Conservation (phyloP, 768 basidiomycete species). For the Rhodosporidiobolus odoratus region DNA sequence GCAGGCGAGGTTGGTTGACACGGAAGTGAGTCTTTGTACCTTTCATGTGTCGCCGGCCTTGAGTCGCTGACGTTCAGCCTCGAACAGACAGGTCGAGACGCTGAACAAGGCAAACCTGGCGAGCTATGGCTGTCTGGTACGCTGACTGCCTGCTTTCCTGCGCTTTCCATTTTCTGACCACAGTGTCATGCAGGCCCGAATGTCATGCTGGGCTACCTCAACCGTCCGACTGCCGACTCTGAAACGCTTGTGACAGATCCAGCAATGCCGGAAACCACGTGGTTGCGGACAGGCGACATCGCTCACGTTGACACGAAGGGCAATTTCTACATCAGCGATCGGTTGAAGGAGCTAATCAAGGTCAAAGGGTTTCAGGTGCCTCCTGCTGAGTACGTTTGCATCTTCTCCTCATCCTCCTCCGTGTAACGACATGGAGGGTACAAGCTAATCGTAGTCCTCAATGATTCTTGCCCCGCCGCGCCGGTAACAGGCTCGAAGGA, state of each 20-base stretch:
- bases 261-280: background rate
- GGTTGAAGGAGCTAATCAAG: conserved; percentile 46
- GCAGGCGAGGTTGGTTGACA: conserved; percentile 30
- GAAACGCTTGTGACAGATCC: conserved; percentile 38
- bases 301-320: conserved; percentile 39
- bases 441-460: too few species aligned
- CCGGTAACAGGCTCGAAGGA: conserved; percentile 41
- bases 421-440: too few species aligned
- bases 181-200: background rate
- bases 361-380: conserved; percentile 15
- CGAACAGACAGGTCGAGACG: conserved; percentile 31
- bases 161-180: too few species aligned
- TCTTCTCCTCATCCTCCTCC: background rate
- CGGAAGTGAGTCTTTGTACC: conserved; percentile 9
- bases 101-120: conserved; percentile 19
- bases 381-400: background rate
- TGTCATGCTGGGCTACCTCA: conserved; percentile 38
- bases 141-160: background rate
- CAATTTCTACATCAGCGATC: conserved; percentile 44
- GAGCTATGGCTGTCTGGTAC: conserved; percentile 36
- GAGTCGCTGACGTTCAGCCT: background rate
- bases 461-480: too few species aligned
- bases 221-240: conserved; percentile 32
- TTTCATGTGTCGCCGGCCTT: too few species aligned
- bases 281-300: conserved; percentile 41